These are phyloP conservation scores for Dunaliella sp. DNA, from an alignment of 139 green algal species.

Conservation along the genomic window DNA sequence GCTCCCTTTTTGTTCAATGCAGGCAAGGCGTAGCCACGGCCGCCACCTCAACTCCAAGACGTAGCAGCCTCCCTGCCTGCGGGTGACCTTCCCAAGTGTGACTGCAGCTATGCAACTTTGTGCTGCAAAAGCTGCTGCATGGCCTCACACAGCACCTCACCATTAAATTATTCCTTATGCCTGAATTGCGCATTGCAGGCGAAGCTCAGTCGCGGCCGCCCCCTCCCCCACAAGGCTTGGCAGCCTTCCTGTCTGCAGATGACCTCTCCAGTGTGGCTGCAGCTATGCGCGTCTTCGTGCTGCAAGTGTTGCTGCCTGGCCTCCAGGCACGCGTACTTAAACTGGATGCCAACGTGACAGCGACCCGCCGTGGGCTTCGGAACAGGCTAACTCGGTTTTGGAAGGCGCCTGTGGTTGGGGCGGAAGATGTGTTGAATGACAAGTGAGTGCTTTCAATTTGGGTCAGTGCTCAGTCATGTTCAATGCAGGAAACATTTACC, in stretches of 20 bases:
- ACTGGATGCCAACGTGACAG: constrained; percentile 47
- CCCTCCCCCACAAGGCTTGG: constrained; percentile 34
- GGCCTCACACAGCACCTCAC: too few species aligned
- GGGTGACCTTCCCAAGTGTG: too few species aligned
- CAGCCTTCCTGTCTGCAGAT: constrained; percentile 25
- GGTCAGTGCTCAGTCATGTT: too few species aligned
- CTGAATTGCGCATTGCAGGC: constrained; percentile 16
- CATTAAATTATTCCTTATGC: too few species aligned
- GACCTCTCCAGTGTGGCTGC: constrained; percentile 25
- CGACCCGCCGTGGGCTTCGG: constrained; percentile 72
- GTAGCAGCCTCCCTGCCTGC: too few species aligned
- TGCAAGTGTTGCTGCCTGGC: constrained; percentile 40
- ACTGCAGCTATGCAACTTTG: too few species aligned
- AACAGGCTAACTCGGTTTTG: constrained; percentile 89
- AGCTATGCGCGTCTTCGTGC: constrained; percentile 20
- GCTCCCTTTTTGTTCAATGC: too few species aligned
- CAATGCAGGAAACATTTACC: too few species aligned
- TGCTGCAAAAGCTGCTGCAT: too few species aligned
- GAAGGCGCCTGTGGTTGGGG: constrained; percentile 35
- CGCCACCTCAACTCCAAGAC: too few species aligned
- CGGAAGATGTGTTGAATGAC: constrained; percentile 28
- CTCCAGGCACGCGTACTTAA: constrained; percentile 49
- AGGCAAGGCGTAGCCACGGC: too few species aligned
- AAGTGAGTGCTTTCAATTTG: constrained; percentile 28
- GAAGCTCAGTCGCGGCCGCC: constrained; percentile 39